Base-by-base conservation (phyloP, 2,329 filamentous ascomycete species). In the Monosporascus sp. region DNA sequence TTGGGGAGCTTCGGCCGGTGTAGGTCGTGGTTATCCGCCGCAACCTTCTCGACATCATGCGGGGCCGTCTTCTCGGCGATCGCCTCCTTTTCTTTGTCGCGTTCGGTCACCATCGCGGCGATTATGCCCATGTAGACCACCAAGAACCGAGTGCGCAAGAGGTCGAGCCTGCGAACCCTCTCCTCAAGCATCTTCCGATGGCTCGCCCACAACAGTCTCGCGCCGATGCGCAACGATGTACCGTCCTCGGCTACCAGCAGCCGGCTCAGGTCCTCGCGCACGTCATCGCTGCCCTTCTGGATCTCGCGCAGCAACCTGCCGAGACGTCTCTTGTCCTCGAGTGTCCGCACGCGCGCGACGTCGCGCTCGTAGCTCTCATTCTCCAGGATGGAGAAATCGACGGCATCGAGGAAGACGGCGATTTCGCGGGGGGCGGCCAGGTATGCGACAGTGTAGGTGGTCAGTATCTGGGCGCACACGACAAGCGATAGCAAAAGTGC, bases 301-400 rank as follows among this genome's bases (percentile, higher is more conserved):
- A 86, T 85, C 68, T 86, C 82, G 57, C 80, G 76, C 57, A 85
- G 70, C 55, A 86, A 70, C 43, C 76, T 75, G 55, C 72, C 74
- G 41, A 87, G 74, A 48, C 82, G 80, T 47, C 85, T 64, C 71
- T 84, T 84, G 66, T 86, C 83, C 58, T 85, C 82, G 31, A 85
- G 72, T 41, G 78, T 78, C 63, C 74, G 75, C 39, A 85, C 75
- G 54, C 77, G 79, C 52, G 76, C 71, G 47, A 85, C 74, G 61
- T 86, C 81, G 60, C 75, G 73, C 65, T 85, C 80, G 64, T 85
- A 85, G 62, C 75, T 80, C 67, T 85, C 83, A 62, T 85, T 85
- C 65, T 86, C 83, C 59, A 79, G 73, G 48, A 84, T 74, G 39
- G 81, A 88, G 61, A 77, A 82, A 65, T 85, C 82, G 61, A 83